phyloP scores from a whole-genome alignment of 352 stramenopile genomes.

The Phytophthora rubi region DNA sequence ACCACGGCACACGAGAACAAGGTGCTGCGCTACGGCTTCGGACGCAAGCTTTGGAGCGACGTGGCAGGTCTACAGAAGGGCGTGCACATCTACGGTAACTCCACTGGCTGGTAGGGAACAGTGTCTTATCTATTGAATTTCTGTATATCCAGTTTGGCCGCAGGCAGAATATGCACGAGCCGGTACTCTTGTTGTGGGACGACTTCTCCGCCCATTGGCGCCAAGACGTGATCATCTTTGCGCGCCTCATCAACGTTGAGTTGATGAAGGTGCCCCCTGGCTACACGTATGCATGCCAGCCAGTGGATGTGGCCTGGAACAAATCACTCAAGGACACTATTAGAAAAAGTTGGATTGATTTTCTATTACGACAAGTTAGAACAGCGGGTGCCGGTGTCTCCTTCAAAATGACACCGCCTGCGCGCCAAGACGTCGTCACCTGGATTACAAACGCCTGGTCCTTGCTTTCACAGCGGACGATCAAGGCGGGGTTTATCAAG shows the following conservation, averaged over 20 bases:
- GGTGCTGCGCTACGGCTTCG: slow-evolving; percentile 26
- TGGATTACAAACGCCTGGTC: no score
- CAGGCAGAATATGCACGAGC: background rate
- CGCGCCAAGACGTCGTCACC: no score
- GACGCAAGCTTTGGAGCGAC: slow-evolving; percentile 17
- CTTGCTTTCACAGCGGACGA: no score
- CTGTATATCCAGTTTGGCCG: background rate
- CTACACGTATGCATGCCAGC: background rate
- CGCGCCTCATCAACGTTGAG: background rate
- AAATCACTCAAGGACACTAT: background rate
- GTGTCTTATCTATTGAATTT: slow-evolving; percentile 12
- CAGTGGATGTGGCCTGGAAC: background rate
- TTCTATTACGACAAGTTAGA: no score
- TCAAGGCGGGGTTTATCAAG: no score
- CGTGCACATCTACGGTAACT: slow-evolving; percentile 37
- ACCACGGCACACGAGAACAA: slow-evolving; percentile 14
- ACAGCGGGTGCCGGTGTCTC: no score
- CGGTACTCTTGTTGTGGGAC: background rate
- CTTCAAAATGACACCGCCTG: no score
- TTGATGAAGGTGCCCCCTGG: background rate
- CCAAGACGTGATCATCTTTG: background rate
- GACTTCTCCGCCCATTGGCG: background rate
- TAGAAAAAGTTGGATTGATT: background rate
- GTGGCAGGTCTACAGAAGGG: slow-evolving; percentile 23
- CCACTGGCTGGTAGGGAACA: slow-evolving; percentile 38